Evolutionary conservation across 2,329 filamentous ascomycete genomes (phyloP), one percentile per base, ranked within the genome.

Genomic region (Fusarium equiseti): DNA sequence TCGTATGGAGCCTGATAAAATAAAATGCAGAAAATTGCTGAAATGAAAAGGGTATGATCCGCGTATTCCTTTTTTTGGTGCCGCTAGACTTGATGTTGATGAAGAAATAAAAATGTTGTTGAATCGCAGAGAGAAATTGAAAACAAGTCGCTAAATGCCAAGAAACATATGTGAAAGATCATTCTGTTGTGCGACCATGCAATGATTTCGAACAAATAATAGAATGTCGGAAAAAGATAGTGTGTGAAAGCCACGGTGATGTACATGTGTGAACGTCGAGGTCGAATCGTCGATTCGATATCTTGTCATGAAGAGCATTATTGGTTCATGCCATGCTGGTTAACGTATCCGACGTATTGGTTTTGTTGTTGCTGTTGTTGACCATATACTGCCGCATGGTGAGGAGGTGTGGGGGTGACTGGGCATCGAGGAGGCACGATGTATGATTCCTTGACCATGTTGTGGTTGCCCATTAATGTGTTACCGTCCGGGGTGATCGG

Each of bases 401-500:
- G 80, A 68, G 82, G 79, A 72, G 88, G 88, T 20, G 88, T 89
- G 13, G 89, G 89, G 3, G 89, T 91, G 45, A 90, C 86, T 1
- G 89, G 89, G 73, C 88, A 90, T 58, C 88, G 83, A 24, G 86
- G 84, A 20, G 86, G 83, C 31, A 85, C 56, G 26, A 81, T 79
- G 71, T 86, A 86, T 6, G 74, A 77, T 53, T 87, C 86, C 76
- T 86, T 86, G 52, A 80, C 78, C 74, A 81, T 79, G 50, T 82
- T 79, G 51, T 81, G 80, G 31, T 79, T 80, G 43, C 80, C 80
- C 42, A 80, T 83, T 56, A 89, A 89, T 73, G 83, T 84, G 54
- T 87, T 84, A 10, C 89, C 88, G 68, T 95, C 93, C 7, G 93
- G 93, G 0, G 93, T 96, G 78, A 96, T 95, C 2, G 93, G 93